Percentiles rank a stretch among this genome's conserved stretches.
Evolutionary conservation across 345 rosid species (phyloP).

Genomic region (Populus euphratica): DNA sequence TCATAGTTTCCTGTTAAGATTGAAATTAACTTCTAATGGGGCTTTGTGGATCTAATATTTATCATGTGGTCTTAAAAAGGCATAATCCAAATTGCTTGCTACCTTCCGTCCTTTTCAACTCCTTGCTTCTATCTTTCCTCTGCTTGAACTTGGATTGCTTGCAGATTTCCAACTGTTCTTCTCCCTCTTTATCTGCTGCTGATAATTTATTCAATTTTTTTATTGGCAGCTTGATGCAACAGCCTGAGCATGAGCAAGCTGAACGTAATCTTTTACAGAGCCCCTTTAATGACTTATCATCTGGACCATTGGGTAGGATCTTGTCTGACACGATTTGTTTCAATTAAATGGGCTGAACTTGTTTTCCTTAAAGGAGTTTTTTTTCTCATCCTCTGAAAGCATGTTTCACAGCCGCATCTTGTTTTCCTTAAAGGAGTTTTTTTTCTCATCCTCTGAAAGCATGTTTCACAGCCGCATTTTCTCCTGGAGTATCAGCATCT

Average conservation of each 20-base stretch:
- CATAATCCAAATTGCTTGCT: background rate
- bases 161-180: background rate
- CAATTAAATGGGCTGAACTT: slow-evolving; percentile 8
- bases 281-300: slow-evolving; percentile 40
- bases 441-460: slow-evolving; percentile 18
- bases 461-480: slow-evolving; percentile 36
- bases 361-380: slow-evolving; percentile 3
- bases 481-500: slow-evolving; percentile 23
- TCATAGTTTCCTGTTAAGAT: background rate
- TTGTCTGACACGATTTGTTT: slow-evolving; percentile 4
- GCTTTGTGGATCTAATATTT: background rate
- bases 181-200: background rate
- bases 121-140: slow-evolving; percentile 2
- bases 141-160: background rate
- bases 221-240: slow-evolving; percentile 44
- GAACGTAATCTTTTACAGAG: slow-evolving; percentile 40
- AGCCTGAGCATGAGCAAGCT: slow-evolving; percentile 47
- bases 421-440: slow-evolving; percentile 3
- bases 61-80: background rate
- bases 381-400: slow-evolving; percentile 18
- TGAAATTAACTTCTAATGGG: background rate
- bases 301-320: slow-evolving; percentile 50
- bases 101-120: background rate
- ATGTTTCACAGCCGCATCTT: slow-evolving; percentile 30
- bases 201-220: background rate